Evolutionary conservation across 75 land plant species (phyloP).

Genomic region (Chamaecyparis obtusa): DNA sequence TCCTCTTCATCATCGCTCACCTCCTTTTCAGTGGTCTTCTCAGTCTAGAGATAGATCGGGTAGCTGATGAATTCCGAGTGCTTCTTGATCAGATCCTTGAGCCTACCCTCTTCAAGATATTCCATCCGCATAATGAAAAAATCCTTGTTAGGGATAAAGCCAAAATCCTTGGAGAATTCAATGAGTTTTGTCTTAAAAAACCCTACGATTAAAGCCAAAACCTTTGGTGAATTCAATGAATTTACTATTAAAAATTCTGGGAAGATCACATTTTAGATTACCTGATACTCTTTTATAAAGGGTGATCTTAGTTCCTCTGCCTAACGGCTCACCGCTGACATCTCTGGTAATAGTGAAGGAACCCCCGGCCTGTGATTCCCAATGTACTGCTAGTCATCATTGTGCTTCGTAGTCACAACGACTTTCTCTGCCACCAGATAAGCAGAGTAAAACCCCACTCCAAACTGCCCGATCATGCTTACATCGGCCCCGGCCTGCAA

Average conservation of each 20-base stretch:
- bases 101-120: slow-evolving; percentile 31
- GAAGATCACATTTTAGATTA: slow-evolving; percentile 40
- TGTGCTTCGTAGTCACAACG: slow-evolving; percentile 55
- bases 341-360: slow-evolving; percentile 59
- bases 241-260: slow-evolving; percentile 41
- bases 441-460: slow-evolving; percentile 58
- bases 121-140: no score
- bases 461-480: slow-evolving; percentile 77
- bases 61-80: slow-evolving; percentile 72
- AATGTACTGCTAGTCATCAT: slow-evolving; percentile 61
- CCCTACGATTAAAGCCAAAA: neutral
- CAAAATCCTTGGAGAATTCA: slow-evolving; percentile 45
- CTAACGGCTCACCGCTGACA: slow-evolving; percentile 45
- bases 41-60: slow-evolving; percentile 62
- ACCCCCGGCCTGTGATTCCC: slow-evolving; percentile 61
- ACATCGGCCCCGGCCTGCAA: slow-evolving; percentile 74
- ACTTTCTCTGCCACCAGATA: slow-evolving; percentile 54
- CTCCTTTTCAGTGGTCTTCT: slow-evolving; percentile 69
- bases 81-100: slow-evolving; percentile 76
- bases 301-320: slow-evolving; percentile 59
- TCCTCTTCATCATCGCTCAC: slow-evolving; percentile 73
- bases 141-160: neutral
- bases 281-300: slow-evolving; percentile 46
- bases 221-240: slow-evolving; percentile 53
- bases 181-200: slow-evolving; percentile 35